These are phyloP conservation scores for Litchi chinensis DNA, from an alignment of 345 rosid genomes.

Conservation along the genomic window DNA sequence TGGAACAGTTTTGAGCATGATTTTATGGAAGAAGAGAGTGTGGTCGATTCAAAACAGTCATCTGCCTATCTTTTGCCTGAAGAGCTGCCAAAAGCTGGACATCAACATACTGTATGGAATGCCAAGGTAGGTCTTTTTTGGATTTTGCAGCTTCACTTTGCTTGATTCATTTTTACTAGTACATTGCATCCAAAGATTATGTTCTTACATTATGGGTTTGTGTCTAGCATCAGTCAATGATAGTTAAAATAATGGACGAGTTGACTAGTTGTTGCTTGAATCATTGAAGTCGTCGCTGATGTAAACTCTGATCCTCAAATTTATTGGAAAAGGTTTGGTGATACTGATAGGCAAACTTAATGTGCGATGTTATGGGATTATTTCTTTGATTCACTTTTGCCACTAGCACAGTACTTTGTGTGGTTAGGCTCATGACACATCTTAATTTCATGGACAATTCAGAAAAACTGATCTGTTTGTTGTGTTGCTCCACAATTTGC, in stretches of 20 bases:
- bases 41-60: constrained; percentile 43
- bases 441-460: neutral
- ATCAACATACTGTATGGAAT: constrained; percentile 70
- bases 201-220: neutral
- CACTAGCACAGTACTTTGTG: neutral
- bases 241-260: neutral
- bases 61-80: constrained; percentile 38
- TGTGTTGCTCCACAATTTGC: neutral
- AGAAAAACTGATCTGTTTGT: neutral
- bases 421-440: neutral
- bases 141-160: neutral
- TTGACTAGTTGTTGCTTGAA: neutral
- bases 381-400: neutral
- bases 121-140: constrained; percentile 68
- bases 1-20: constrained; percentile 90
- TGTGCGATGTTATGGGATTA: neutral
- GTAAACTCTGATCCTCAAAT: neutral
- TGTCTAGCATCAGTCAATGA: neutral
- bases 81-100: constrained; percentile 33
- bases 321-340: neutral
- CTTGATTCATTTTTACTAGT: neutral
- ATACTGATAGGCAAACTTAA: neutral
- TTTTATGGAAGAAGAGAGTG: constrained; percentile 61
- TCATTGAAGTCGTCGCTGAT: neutral
- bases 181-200: neutral